Evolutionary conservation across 1,139 yeast genomes (phyloP), one percentile per base, ranked within the genome.

Genomic region (Yamadazyma jaroonii): DNA sequence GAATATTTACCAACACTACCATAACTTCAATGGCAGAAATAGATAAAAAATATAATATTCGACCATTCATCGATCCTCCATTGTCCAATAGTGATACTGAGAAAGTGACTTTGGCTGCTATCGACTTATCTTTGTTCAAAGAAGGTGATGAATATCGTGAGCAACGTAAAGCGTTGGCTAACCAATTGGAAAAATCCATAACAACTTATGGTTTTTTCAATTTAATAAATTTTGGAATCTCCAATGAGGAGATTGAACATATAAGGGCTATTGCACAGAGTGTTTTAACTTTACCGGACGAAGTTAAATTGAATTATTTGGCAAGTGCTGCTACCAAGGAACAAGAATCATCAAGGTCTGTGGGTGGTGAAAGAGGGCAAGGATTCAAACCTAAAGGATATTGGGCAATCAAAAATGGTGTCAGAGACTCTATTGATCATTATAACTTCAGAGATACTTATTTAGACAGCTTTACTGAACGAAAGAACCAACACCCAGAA

Each of bases 311-410:
- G n/a, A 48, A 61, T 24, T 67, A 62, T 41, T 50, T 67, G 25
- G 72, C 74, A 2, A 73, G 76, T 13, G 63, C 68, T 2, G 45
- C 52, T 17, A 51, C 54, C 6, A 57, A 62, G 12, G 71, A 64
- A 40, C 53, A 56, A 29, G 70, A 64, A 39, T 44, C 47, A 17
- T 35, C 45, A 3, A 41, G 36, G 11, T 38, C 41, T 2, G 36
- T 59, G 31, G 77, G 78, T 1, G 74, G 71, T 9, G 75, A 72
- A 42, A 54, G 76, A 34, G 75, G 75, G 9, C 54, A 57, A 23
- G 77, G 77, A 0, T 72, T 57, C 50, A 72, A 72, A 44, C 78
- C 78, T 23, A 61, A 53, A 42, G 72, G 72, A 0, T 66, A 67
- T 41, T 68, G 74, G 77, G 52, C 63, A 25, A 60, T 69, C 57